These are phyloP conservation scores for Takakia lepidozioides DNA, from an alignment of 225 moss, liverwort and hornwort species.

Conservation along the genomic window DNA sequence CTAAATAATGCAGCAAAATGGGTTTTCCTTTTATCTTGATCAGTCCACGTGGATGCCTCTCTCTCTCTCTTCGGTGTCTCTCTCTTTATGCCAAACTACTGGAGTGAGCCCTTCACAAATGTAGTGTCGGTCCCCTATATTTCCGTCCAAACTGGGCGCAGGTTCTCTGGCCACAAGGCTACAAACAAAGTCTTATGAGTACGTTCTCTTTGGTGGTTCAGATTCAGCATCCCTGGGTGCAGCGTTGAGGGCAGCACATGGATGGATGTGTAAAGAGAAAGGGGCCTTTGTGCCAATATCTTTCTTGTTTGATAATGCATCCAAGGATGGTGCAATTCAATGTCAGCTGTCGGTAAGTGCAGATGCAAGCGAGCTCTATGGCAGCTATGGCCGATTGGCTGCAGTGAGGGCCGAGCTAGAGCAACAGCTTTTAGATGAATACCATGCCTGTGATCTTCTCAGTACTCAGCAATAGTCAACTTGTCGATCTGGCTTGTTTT, in stretches of 20 bases:
- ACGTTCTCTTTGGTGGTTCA: too few relatives aligned
- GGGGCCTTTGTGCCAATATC: slow-evolving; percentile 41
- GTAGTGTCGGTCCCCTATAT: too few relatives aligned
- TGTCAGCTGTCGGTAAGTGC: slow-evolving; percentile 33
- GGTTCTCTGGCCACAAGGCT: too few relatives aligned
- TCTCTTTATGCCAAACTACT: too few relatives aligned
- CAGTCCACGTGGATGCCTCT: too few relatives aligned
- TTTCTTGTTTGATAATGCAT: slow-evolving; percentile 27
- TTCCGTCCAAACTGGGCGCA: too few relatives aligned
- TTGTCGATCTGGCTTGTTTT: too few relatives aligned
- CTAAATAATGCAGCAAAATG: not conserved
- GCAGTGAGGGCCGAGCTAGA: slow-evolving; percentile 39
- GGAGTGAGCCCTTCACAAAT: too few relatives aligned
- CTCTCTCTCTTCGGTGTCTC: too few relatives aligned
- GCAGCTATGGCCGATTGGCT: slow-evolving; percentile 35
- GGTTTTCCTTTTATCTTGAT: not conserved
- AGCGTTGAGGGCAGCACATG: slow-evolving; percentile 89
- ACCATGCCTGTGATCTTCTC: too few relatives aligned
- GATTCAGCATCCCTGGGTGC: slow-evolving; percentile 93
- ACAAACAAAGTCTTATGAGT: too few relatives aligned
- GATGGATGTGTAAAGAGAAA: slow-evolving; percentile 44
- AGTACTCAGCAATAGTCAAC: too few relatives aligned
- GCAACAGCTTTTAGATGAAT: slow-evolving; percentile 33
- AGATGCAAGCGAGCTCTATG: slow-evolving; percentile 20
- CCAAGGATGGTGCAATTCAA: slow-evolving; percentile 31